Base-by-base conservation (phyloP, 2,329 filamentous ascomycete genomes). In the Clarireedia homoeocarpa region DNA sequence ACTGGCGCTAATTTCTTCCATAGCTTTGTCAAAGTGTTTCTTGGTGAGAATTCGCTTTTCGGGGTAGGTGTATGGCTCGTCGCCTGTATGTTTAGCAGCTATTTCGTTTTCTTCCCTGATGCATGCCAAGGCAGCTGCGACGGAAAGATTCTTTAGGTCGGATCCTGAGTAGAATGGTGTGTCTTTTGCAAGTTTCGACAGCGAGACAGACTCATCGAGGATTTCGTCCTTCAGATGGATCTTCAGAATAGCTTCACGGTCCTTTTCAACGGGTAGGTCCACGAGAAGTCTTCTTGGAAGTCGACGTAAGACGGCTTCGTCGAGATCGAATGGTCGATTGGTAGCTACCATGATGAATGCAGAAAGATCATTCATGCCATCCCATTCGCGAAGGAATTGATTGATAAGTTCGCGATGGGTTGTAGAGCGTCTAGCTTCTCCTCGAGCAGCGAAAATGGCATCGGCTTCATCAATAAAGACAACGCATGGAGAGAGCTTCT, bases 261-360 rank as follows among this genome's bases (percentile, higher is more conserved):
- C 87, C 4, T 74, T 71, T 61, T 84, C 77, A 1, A 84, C 76
- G 0, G 88, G 88, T 5, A 91, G 74, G 66, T 91, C 88, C 42
- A 91, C 81, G 0, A 91, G 77, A 38, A 92, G 74, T 44, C 86
- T 81, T 53, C 88, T 77, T 2, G 88, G 88, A 23, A 91, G 74
- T 12, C 88, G 80, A n/a, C 89, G 79, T 47, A 94, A 77, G 9
- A 94, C 87, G 9, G 89, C 89, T 64, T 94, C 89, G 66, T 99
- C 94, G 1, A 99, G 81, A 67, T 97, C 94, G 66, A 95, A 96
- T 0, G 94, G 94, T 9, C 92, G 80, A 71, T 99, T 97, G 7
- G 91, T 97, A 27, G 94, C 92, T 0, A 97, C 91, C 91, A 99
- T 96, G 71, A 99, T 92, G 70, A 99, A 97, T 2, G 92, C 90